Evolutionary conservation across 768 basidiomycete species (phyloP).

Genomic region (Naganishia friedmannii): DNA sequence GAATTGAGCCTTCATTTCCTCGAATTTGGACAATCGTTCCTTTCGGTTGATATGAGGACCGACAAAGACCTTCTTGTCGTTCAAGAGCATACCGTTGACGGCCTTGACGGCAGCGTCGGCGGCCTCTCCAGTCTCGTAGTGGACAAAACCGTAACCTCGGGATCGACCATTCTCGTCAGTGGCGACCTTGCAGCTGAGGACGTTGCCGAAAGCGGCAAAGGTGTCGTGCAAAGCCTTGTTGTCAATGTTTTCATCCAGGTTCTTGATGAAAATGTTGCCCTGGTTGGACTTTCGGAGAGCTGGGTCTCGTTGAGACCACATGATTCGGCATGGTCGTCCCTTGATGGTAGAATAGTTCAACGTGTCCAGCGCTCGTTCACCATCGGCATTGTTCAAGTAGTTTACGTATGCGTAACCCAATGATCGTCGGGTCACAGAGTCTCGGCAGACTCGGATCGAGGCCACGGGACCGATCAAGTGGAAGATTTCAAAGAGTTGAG

Average conservation of each 20-base stretch:
- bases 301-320: slow-evolving; percentile 99
- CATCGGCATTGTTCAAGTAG: slow-evolving; percentile 91
- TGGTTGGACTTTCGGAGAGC: slow-evolving; percentile 98
- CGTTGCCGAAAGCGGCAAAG: slow-evolving; percentile 97
- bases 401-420: slow-evolving; percentile 99
- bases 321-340: slow-evolving; percentile 97
- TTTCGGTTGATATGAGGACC: slow-evolving; percentile 96
- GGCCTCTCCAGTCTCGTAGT: slow-evolving; percentile 96
- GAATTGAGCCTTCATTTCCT: slow-evolving; percentile 94
- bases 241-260: slow-evolving; percentile 92
- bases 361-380: slow-evolving; percentile 98
- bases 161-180: slow-evolving; percentile 92
- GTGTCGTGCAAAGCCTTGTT: slow-evolving; percentile 99
- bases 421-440: slow-evolving; percentile 98
- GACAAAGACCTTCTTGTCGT: slow-evolving; percentile 99
- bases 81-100: slow-evolving; percentile 97
- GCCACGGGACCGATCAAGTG: slow-evolving; percentile 99
- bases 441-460: slow-evolving; percentile 98
- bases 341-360: slow-evolving; percentile 99
- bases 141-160: slow-evolving; percentile 97
- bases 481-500: slow-evolving; percentile 99
- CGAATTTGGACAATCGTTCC: slow-evolving; percentile 97
- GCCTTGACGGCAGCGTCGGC: slow-evolving; percentile 95
- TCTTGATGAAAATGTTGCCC: slow-evolving; percentile 99
- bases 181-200: slow-evolving; percentile 98